Base-by-base conservation (phyloP, 2,329 filamentous ascomycete genomes). In the Ophiostoma quercus region DNA sequence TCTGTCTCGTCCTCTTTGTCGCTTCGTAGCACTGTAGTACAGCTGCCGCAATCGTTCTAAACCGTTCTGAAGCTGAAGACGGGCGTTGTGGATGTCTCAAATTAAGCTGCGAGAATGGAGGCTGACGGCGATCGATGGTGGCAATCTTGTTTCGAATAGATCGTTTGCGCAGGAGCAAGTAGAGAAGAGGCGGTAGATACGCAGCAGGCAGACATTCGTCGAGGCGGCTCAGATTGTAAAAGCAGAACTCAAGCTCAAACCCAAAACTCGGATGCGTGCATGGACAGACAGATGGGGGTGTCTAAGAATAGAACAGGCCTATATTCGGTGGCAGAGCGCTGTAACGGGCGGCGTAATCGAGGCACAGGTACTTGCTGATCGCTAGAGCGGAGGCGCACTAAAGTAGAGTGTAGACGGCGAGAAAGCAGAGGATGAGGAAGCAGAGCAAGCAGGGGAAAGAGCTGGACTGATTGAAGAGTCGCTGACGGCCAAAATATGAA, bases 231-330 rank as follows among this genome's bases (percentile, higher is more conserved):
- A 47, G 43, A 47, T 47, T 47, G 43, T 16, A 47, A 16, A 47
- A 47, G 43, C 43, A 47, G 43, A 47, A 47, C 43, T 47, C 43
- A 47, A 47, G 34, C 34, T 34, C 34, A 34, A 47, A 47, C 43
- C 43, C 43, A n/a, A 47, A 47, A 47, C 43, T 47, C 67, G 67
- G 63, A 71, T 41, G 70, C 12, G 19, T 37, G 34, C 65, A 34
- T 65, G 8, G 37, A 34, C 34, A 34, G 34, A 34, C 34, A 34
- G 8, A 25, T 41, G 37, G 14, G 19, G 25, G 32, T 66, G 34
- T 71, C 70, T 67, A 69, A 71, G 68, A 71, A 68, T 69, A 71
- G 70, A 69, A 60, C 39, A 60, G 9, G 1, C 11, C n/a, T 25
- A 8, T 14, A 57, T n/a, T 34, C 12, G n/a, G 29, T 62, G 60